Percentiles rank a stretch among this genome's conserved stretches.
These are phyloP conservation scores for Centrapalus pauciflorus DNA, from an alignment of 129 eudicot species.

Conservation along the genomic window DNA sequence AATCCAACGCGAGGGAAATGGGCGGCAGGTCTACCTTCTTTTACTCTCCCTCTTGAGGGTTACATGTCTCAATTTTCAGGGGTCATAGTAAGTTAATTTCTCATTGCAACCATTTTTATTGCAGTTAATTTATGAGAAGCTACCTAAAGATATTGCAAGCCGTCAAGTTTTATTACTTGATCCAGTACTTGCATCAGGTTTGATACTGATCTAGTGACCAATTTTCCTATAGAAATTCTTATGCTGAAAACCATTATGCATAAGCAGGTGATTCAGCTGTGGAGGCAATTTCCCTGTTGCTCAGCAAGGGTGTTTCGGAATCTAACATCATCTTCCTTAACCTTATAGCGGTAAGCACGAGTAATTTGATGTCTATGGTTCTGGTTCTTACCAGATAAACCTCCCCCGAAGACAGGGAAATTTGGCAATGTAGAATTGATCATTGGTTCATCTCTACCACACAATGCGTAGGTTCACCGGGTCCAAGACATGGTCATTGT, in stretches of 20 bases:
- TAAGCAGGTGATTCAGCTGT: constrained; percentile 74
- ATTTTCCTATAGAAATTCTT: neutral
- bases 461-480: too few species aligned
- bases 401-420: too few species aligned
- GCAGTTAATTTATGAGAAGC: constrained; percentile 86
- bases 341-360: constrained; percentile 66
- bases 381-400: too few species aligned
- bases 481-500: neutral
- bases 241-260: neutral
- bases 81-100: constrained; percentile 12
- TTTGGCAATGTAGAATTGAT: too few species aligned
- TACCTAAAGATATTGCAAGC: constrained; percentile 79
- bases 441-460: too few species aligned
- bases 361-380: neutral
- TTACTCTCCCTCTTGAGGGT: neutral
- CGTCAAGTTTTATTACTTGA: constrained; percentile 85
- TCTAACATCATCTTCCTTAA: constrained; percentile 79
- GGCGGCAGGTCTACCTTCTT: constrained; percentile 44
- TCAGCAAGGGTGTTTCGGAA: constrained; percentile 82
- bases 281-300: constrained; percentile 74
- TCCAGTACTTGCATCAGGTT: constrained; percentile 94
- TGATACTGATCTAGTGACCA: neutral
- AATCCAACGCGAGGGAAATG: constrained; percentile 65
- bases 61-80: neutral
- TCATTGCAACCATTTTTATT: constrained; percentile 9